phyloP scores from a whole-genome alignment of 1,284 basidiomycete species.

The Xerocomus cyaneibrunnescens region DNA sequence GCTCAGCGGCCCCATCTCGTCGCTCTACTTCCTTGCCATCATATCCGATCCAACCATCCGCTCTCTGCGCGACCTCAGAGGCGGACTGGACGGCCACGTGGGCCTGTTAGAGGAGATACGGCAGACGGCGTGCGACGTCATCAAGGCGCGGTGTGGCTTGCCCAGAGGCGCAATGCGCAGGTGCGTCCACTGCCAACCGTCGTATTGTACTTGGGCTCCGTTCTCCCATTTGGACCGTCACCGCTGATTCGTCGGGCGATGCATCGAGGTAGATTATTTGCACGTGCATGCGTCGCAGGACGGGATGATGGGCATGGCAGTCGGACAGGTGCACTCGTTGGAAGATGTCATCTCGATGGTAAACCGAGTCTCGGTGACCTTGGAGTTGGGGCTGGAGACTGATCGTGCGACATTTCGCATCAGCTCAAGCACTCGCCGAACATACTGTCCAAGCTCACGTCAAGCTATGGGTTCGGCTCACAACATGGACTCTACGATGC shows the following conservation, averaged over 20 bases:
- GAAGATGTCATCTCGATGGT: slow-evolving; percentile 89
- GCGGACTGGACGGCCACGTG: slow-evolving; percentile 58
- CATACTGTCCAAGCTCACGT: slow-evolving; percentile 67
- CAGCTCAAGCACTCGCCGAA: slow-evolving; percentile 31
- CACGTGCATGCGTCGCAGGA: slow-evolving; percentile 80
- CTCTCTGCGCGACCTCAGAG: slow-evolving; percentile 68
- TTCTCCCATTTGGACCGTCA: background rate
- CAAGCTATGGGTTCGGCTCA: slow-evolving; percentile 82
- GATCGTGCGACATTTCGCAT: background rate
- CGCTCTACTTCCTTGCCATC: slow-evolving; percentile 78
- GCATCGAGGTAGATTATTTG: slow-evolving; percentile 77
- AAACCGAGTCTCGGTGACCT: slow-evolving; percentile 26
- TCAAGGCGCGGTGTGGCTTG: slow-evolving; percentile 63
- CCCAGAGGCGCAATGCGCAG: slow-evolving; percentile 63
- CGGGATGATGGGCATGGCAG: slow-evolving; percentile 67
- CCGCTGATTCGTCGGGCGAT: background rate
- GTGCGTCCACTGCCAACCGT: slow-evolving; percentile 95
- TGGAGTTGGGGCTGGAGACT: background rate
- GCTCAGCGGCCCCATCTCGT: slow-evolving; percentile 59
- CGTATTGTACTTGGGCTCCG: slow-evolving; percentile 76
- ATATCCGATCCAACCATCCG: slow-evolving; percentile 55
- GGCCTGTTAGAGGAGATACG: slow-evolving; percentile 69
- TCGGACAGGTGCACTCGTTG: slow-evolving; percentile 91
- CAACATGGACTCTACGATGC: slow-evolving; percentile 35
- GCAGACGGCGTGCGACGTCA: slow-evolving; percentile 51